A percentile compares a stretch with the other conserved stretches of the same genome.
Evolutionary conservation across 2,329 filamentous ascomycete species (phyloP).

Genomic region (Sclerotinia glacialis): DNA sequence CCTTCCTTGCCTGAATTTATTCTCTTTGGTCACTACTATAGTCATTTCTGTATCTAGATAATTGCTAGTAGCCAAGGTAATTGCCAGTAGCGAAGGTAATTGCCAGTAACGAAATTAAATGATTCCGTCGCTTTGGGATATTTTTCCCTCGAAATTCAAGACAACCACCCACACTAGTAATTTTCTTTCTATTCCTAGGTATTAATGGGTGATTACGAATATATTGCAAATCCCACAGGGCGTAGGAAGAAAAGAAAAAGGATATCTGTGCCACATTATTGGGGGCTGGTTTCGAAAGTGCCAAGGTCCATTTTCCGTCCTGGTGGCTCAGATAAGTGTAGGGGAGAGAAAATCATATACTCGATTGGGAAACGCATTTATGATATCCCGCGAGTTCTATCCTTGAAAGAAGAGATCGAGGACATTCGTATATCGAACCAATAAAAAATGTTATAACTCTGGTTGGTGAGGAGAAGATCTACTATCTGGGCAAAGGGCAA

Average conservation of each 20-base stretch:
- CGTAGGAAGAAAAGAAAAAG: not conserved
- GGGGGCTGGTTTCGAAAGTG: slow-evolving; percentile 13
- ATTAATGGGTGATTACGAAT: not conserved
- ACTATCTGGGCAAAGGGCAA: not conserved
- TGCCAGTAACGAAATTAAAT: not conserved
- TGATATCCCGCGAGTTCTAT: not conserved
- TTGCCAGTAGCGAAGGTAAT: not conserved
- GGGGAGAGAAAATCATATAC: not conserved
- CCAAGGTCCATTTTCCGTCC: not conserved
- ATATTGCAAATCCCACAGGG: not conserved
- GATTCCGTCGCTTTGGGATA: not conserved
- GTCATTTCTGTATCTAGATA: not conserved
- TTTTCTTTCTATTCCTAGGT: not conserved
- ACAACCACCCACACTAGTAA: not conserved
- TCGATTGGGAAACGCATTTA: not conserved
- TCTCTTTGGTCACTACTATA: not conserved
- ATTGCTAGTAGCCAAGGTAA: not conserved
- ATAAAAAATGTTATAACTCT: not conserved
- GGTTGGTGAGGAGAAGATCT: not conserved
- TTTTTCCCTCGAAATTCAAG: not conserved
- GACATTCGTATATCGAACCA: slow-evolving; percentile 12
- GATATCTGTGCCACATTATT: slow-evolving; percentile 2
- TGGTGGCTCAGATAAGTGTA: not conserved
- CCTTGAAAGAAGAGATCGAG: not conserved
- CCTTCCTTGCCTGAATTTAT: not conserved